Evolutionary conservation across 2,329 filamentous ascomycete species (phyloP), one percentile per base, ranked within the genome.

Genomic region (Pseudogymnoascus verrucosus): DNA sequence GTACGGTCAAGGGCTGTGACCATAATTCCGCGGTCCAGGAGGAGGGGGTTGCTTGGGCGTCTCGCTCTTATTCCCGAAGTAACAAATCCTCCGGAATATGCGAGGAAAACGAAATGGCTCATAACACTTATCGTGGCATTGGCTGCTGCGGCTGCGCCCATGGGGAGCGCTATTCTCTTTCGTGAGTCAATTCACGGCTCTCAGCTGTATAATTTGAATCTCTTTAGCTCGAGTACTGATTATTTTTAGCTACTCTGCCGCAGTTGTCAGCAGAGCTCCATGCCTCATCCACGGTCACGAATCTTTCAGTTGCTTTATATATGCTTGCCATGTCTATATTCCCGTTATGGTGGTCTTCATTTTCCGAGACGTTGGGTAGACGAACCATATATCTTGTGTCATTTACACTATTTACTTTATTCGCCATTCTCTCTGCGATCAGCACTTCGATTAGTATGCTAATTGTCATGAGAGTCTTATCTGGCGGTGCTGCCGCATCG

Each of bases 261-360:
- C 78, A 88, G 44, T 83, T 95, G 64, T 77, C 86, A 0, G 70
- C 71, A 3, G 85, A 89, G 21, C 79, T 95, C 47, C 68, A 87
- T 67, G 81, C 86, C 11, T 82, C 83, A 0, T 75, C 84, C 12
- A 89, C 89, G 0, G 77, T 90, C 14, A 85, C 87, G 63, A 96
- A 95, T 73, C 72, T 95, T 64, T 88, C 88, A 0, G 84, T 95
- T 0, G 88, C 90, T 0, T 75, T 93, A 64, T 95, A 93, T 73
- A 91, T 95, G 89, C 79, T 95, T 4, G 79, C 84, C 69, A 91
- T 95, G 89, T 84, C 86, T 63, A 90, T 95, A 51, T 93, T 92
- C 68, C 91, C 91, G 0, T 79, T 96, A 0, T 95, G 90, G 90
- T 95, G 76, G 76, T 91, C 88, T 0, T 88, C 87, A 1, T 92